phyloP scores from a whole-genome alignment of 2,329 filamentous ascomycete species.

The Xylariaceae sp. region DNA sequence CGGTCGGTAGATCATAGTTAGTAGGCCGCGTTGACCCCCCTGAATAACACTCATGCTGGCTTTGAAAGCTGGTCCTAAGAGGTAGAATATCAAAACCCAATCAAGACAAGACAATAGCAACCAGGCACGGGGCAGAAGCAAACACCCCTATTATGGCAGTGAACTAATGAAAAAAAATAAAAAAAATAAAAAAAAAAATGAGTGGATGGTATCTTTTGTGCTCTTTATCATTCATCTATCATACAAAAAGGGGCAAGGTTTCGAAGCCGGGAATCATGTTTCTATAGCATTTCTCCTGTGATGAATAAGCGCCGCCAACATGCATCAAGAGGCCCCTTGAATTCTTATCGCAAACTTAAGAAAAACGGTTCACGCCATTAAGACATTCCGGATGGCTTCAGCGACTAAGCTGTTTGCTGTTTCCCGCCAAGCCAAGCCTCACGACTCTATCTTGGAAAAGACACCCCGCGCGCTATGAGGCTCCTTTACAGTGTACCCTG shows the following conservation, averaged over 20 bases:
- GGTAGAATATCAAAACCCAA: too few species aligned
- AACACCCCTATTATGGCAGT: background rate
- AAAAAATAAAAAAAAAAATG: constrained; percentile 1
- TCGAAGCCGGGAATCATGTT: constrained; percentile 13
- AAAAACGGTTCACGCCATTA: constrained; percentile 4
- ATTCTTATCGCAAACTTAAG: constrained; percentile 15
- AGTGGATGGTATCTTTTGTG: constrained; percentile 18
- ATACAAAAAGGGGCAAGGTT: constrained; percentile 21
- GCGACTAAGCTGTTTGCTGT: constrained; percentile 3
- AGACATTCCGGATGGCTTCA: constrained; percentile 12
- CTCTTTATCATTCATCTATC: constrained; percentile 22
- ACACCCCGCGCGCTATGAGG: constrained; percentile 6
- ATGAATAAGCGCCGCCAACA: constrained; percentile 14
- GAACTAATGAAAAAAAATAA: background rate
- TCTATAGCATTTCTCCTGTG: constrained; percentile 10
- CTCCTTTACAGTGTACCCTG: constrained; percentile 1
- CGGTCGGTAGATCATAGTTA: too few species aligned
- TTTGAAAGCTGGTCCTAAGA: too few species aligned
- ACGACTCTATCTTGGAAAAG: constrained; percentile 12
- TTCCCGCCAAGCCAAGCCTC: constrained; percentile 3
- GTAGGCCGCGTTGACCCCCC: too few species aligned
- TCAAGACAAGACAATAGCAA: too few species aligned
- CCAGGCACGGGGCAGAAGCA: background rate
- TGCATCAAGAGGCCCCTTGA: constrained; percentile 8
- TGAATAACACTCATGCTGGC: too few species aligned